Percentiles rank a stretch among this genome's conserved stretches.
phyloP scores from a whole-genome alignment of 169 alveolate genomes.

The Cryptosporidium meleagridis region DNA sequence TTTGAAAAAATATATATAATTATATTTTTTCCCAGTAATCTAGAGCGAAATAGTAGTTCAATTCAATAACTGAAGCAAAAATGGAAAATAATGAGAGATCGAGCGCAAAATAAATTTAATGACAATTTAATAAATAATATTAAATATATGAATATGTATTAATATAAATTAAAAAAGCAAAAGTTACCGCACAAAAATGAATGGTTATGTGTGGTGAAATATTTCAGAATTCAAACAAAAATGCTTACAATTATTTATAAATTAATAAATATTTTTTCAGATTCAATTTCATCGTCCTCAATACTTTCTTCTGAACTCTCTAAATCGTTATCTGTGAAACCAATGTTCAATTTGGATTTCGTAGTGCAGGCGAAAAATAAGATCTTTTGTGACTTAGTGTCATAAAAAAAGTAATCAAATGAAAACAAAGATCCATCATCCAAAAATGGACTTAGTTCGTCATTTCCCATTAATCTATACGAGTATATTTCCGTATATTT shows the following conservation, averaged over 20 bases:
- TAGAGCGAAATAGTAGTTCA: not conserved
- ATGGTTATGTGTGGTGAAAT: not conserved
- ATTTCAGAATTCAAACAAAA: not conserved
- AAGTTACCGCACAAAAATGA: not conserved
- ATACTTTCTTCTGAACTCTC: conserved; percentile 5
- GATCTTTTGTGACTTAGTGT: conserved; percentile 43
- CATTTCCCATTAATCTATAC: conserved; percentile 68
- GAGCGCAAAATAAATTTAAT: too few relatives aligned
- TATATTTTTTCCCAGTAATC: too few relatives aligned
- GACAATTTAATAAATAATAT: too few relatives aligned
- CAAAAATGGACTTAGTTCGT: conserved; percentile 56
- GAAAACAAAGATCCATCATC: conserved; percentile 69
- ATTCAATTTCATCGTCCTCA: conserved; percentile 20
- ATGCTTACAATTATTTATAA: not conserved
- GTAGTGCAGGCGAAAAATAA: conserved; percentile 72
- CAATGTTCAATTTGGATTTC: conserved; percentile 21
- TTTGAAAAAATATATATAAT: too few relatives aligned
- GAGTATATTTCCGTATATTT: conserved; percentile 56
- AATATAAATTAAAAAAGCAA: too few relatives aligned
- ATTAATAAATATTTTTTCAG: conserved; percentile 1
- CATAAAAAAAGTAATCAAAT: conserved; percentile 70
- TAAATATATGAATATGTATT: too few relatives aligned
- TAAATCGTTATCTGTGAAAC: not conserved
- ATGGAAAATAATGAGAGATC: too few relatives aligned
- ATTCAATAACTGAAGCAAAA: not conserved